Percentiles rank a stretch among this genome's conserved stretches.
Conservation (phyloP, 306 rosid species). For the Prunus mongolica region DNA sequence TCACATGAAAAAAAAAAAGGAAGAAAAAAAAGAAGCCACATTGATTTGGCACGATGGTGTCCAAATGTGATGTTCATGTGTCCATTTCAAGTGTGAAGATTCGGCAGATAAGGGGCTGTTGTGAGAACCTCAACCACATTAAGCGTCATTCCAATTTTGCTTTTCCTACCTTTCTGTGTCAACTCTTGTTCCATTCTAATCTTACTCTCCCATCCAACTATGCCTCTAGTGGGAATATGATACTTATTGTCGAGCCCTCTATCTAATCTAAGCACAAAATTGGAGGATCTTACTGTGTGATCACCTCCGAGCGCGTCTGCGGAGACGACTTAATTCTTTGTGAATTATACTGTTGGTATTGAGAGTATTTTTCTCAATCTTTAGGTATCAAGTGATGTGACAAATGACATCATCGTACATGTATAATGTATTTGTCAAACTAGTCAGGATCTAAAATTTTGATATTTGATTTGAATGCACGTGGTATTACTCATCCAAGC, state of each 20-base stretch:
- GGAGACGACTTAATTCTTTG: background rate
- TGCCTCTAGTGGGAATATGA: background rate
- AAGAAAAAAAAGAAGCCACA: background rate
- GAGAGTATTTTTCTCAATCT: too few relatives aligned
- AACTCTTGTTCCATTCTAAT: background rate
- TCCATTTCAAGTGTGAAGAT: background rate
- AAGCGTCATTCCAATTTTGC: background rate
- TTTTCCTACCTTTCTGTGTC: background rate
- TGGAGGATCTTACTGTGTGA: too few relatives aligned
- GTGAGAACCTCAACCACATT: background rate
- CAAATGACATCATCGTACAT: too few relatives aligned
- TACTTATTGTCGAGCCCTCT: background rate
- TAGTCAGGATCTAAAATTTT: too few relatives aligned
- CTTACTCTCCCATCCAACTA: background rate
- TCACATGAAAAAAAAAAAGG: background rate
- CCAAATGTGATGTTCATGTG: too few relatives aligned
- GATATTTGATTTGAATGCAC: background rate
- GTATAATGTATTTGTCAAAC: too few relatives aligned
- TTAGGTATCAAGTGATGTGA: too few relatives aligned
- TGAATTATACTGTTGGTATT: too few relatives aligned
- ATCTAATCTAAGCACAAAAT: background rate
- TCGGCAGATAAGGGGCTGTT: too few relatives aligned
- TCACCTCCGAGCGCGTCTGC: background rate
- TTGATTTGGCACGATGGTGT: background rate
- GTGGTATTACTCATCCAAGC: background rate